Evolutionary conservation across 441 rosid genomes (phyloP), one percentile per base, ranked within the genome.

Genomic region (Euphorbia celastroides): DNA sequence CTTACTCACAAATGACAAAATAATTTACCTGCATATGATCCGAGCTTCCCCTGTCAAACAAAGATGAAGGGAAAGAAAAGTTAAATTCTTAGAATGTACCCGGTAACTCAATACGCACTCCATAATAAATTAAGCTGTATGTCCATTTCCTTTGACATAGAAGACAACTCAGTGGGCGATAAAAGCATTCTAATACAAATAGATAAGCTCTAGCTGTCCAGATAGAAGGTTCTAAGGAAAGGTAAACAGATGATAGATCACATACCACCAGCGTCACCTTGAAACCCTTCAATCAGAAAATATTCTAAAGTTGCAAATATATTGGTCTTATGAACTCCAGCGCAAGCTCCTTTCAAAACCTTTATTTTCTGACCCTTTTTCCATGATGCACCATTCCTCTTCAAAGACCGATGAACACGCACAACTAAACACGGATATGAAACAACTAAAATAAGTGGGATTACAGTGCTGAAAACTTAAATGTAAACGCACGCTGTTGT

Each of bases 261-360:
- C 62, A 60, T 63, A 88, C 96, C 89, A 17, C 90, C 84, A 16
- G 89, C 79, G 69, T 89, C 96, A 34, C 83, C 92, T n/a, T 71
- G 78, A 55, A 81, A 69, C 42, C 90, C 86, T 77, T 81, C 92
- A 54, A 86, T 77, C 59, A 87, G 38, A 75, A 91, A 83, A 72
- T 83, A 77, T 69, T 91, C 96, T 51, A 91, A 20, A 20, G 87
- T 88, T 4, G 88, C 93, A 58, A 80, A 87, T 20, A 86, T 46
- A 71, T 84, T 81, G 31, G 62, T 78, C 30, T 81, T 84, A 68
- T 82, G 70, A 61, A 72, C 57, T 22, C 84, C 80, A 1, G 83
- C 65, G 67, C 74, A 85, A 58, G 96, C 90, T 62, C 96, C 96
- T 81, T 66, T 88, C 38, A 81, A 68, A 75, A 91, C 66, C 79